These are phyloP conservation scores for Penicillium sp. DNA, from an alignment of 2,329 filamentous ascomycete genomes.

Conservation along the genomic window DNA sequence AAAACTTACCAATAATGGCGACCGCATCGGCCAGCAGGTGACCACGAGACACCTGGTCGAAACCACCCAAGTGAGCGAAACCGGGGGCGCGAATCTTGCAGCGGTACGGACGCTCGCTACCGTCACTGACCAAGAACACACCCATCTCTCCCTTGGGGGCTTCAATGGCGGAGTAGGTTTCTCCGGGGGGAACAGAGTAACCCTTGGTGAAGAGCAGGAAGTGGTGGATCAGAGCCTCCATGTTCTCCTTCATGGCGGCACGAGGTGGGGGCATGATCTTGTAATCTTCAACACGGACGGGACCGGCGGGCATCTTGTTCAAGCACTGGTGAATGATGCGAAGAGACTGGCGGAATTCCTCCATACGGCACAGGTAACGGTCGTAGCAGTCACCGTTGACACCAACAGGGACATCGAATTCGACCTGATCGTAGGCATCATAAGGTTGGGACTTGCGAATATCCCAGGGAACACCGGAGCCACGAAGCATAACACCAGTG, in stretches of 20 bases:
- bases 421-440: conserved; percentile 94
- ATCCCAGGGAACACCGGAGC: conserved; percentile 93
- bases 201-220: conserved; percentile 99
- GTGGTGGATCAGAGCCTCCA: conserved; percentile 99
- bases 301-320: conserved; percentile 96
- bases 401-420: conserved; percentile 96
- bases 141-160: conserved; percentile 99
- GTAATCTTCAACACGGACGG: conserved; percentile 95
- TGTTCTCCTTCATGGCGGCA: conserved; percentile 99
- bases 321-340: conserved; percentile 98
- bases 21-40: conserved; percentile 95
- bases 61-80: conserved; percentile 89
- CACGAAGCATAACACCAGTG: conserved; percentile 94
- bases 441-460: conserved; percentile 95
- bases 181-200: conserved; percentile 91
- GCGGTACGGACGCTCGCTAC: conserved; percentile 90
- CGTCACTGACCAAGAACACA: conserved; percentile 92
- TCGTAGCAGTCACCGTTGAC: conserved; percentile 99
- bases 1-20: conserved; percentile 67
- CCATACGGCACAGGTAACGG: conserved; percentile 97
- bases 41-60: conserved; percentile 87
- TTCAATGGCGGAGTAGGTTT: conserved; percentile 97
- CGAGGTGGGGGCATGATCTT: conserved; percentile 96
- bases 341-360: conserved; percentile 97
- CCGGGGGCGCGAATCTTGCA: conserved; percentile 96